phyloP scores from a whole-genome alignment of 345 rosid genomes.

The Lumnitzera racemosa region DNA sequence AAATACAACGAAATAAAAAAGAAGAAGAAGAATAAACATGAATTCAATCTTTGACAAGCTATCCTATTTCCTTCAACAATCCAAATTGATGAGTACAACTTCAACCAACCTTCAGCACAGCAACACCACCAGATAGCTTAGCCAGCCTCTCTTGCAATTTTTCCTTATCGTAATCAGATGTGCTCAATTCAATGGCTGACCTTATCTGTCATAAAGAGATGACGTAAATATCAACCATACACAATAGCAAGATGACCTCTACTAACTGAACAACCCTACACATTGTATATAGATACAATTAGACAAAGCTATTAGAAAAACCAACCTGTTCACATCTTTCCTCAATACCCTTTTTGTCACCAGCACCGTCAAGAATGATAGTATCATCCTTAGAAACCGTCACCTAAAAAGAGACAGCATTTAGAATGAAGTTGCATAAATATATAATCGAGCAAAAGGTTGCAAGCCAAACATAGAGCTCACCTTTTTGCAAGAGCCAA shows the following conservation, averaged over 20 bases:
- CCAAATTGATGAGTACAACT: background rate
- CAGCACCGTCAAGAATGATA: constrained; percentile 90
- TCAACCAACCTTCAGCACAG: constrained; percentile 75
- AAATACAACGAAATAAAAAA: background rate
- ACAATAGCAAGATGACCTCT: background rate
- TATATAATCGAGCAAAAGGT: background rate
- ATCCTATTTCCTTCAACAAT: background rate
- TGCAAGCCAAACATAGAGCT: background rate
- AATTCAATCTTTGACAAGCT: background rate
- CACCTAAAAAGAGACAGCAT: constrained; percentile 29
- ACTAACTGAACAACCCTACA: too few species aligned
- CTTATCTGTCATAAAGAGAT: constrained; percentile 42
- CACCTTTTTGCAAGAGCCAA: constrained; percentile 94
- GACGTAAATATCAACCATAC: background rate
- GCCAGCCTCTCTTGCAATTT: constrained; percentile 93
- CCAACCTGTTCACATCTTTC: constrained; percentile 89
- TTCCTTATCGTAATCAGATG: constrained; percentile 94
- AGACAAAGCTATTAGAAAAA: constrained; percentile 3
- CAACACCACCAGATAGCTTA: constrained; percentile 94
- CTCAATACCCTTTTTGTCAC: constrained; percentile 77
- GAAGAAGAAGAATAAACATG: background rate
- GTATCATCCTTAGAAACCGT: constrained; percentile 89
- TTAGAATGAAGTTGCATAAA: background rate
- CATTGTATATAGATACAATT: background rate
- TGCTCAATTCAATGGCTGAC: constrained; percentile 60